These are phyloP conservation scores for Leccinum ochraceum DNA, from an alignment of 768 basidiomycete species.

Conservation along the genomic window DNA sequence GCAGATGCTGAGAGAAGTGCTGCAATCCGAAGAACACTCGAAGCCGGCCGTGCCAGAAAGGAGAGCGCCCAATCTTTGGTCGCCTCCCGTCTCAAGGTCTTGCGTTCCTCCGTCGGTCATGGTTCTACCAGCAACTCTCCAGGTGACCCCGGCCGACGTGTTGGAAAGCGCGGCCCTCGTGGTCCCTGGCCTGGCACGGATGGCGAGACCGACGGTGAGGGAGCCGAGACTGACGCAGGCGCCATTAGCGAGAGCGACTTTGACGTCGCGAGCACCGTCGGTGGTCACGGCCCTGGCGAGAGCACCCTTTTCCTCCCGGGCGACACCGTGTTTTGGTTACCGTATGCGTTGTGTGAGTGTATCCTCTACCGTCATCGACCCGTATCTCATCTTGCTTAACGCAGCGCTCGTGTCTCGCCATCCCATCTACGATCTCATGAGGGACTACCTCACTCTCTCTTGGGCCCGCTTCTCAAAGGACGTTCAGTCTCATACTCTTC, in stretches of 20 bases:
- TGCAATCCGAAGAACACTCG: conserved; percentile 82
- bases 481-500: conserved; percentile 88
- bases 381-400: conserved; percentile 11
- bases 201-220: conserved; percentile 76
- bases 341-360: conserved; percentile 82
- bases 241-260: conserved; percentile 86
- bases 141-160: conserved; percentile 57
- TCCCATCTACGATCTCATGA: conserved; percentile 94
- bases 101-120: conserved; percentile 53
- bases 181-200: conserved; percentile 72
- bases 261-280: conserved; percentile 74
- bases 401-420: conserved; percentile 88
- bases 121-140: conserved; percentile 43
- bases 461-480: conserved; percentile 96
- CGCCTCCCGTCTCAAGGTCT: conserved; percentile 63
- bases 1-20: conserved; percentile 85
- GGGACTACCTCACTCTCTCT: conserved; percentile 92
- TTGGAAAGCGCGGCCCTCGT: conserved; percentile 59
- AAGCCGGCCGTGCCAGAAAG: conserved; percentile 74
- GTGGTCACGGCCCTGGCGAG: conserved; percentile 79
- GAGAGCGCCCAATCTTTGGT: conserved; percentile 77
- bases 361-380: conserved; percentile 3
- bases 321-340: conserved; percentile 93
- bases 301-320: conserved; percentile 87
- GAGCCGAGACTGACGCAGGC: conserved; percentile 65